Evolutionary conservation across 208 protist species (phyloP), one percentile per base, ranked within the genome.

Genomic region (Trypanosoma cruzi): DNA sequence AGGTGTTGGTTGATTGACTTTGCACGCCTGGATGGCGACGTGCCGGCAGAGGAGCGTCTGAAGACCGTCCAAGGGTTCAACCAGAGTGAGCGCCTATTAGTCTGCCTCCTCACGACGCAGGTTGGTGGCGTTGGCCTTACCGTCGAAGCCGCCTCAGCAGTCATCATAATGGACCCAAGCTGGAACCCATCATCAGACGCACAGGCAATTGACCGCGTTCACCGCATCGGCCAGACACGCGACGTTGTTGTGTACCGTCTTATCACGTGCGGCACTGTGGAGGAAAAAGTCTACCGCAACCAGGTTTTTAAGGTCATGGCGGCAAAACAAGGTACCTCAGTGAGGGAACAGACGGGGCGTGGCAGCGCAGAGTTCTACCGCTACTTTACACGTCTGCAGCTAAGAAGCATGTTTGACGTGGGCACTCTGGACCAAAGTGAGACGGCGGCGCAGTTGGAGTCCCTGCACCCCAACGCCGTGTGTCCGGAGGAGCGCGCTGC

Each of bases 281-380:
- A 99, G 85, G 98, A 99, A 78, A 99, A 99, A 72, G 91, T 99
- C 18, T 99, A 99, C 77, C 94, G 99, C 58, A 96, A 98, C 63
- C 98, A 99, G 78, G 87, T 99, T 0, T 98, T 98, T 77, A 99
- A 99, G 71, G 83, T 89, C 40, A 93, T 89, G 76, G 87, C 90
- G 10, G 85, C 90, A 8, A 75, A 77, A 67, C 87, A 95, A 71
- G 74, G 77, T 5, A 82, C 74, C 48, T 26, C 44, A 20, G 36
- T 40, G 3, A 48, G 34, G 1, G 28, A 7, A 14, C 40, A 42
- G 4, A 1, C 55, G 4, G 24, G 64, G 42, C 1, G 34, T 2
- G 31, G 20, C 18, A 37, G 22, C 8, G 26, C 11, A 8, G 69
- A 86, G 49, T 74, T 90, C 26, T 75, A 84, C 60, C 84, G 86